Conservation (phyloP, 495 filamentous ascomycete species). For the Penicillium cosmopolitanum region DNA sequence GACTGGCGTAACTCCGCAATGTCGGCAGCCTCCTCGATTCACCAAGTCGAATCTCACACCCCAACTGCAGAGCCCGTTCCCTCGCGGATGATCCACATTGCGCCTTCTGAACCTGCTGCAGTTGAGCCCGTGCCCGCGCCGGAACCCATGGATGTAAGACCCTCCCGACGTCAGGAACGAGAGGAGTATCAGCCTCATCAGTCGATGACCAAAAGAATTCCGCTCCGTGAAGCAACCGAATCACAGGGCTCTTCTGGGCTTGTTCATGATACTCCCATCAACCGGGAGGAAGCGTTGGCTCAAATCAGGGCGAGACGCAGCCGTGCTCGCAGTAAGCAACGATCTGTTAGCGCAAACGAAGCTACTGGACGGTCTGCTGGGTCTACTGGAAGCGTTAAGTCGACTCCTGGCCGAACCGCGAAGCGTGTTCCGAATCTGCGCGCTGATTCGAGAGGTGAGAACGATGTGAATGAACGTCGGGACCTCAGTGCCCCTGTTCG, state of each 20-base stretch:
- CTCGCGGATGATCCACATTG: conserved; percentile 7
- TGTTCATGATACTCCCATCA: conserved; percentile 47
- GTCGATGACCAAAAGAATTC: conserved; percentile 38
- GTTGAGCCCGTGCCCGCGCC: conserved; percentile 1
- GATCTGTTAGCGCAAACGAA: conserved; percentile 48
- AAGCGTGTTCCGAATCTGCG: conserved; percentile 45
- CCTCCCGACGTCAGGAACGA: conserved; percentile 15
- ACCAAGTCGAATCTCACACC: conserved; percentile 21
- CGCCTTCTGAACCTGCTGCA: conserved; percentile 1
- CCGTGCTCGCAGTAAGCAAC: conserved; percentile 48
- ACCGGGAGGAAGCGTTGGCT: conserved; percentile 54
- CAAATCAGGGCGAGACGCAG: conserved; percentile 54
- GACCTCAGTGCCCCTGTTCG: conserved; percentile 47
- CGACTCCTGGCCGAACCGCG: conserved; percentile 32
- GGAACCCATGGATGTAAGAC: conserved; percentile 18
- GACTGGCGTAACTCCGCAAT: conserved; percentile 14
- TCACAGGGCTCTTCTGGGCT: conserved; percentile 29
- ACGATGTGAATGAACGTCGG: conserved; percentile 36
- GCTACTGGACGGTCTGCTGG: conserved; percentile 32
- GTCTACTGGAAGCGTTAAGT: conserved; percentile 27
- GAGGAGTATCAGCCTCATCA: conserved; percentile 19
- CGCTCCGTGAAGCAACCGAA: conserved; percentile 32
- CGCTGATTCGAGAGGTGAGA: conserved; percentile 32
- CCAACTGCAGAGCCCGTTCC: conserved; percentile 22
- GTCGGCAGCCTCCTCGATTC: conserved; percentile 19